Percentiles rank a stretch among this genome's conserved stretches.
Evolutionary conservation across 352 stramenopile species (phyloP).

Genomic region (Plasmopara halstedii): DNA sequence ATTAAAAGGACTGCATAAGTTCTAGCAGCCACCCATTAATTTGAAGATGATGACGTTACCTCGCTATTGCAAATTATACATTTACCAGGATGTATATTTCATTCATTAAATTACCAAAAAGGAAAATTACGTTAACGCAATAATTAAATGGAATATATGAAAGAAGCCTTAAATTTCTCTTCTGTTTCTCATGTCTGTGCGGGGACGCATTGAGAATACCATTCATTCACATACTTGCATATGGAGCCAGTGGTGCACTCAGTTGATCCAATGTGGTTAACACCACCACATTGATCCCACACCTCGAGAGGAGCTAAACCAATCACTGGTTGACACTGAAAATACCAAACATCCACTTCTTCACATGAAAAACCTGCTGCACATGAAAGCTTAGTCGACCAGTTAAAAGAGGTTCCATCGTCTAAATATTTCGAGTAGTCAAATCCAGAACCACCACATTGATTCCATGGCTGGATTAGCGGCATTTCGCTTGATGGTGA

Average conservation of each 20-base stretch:
- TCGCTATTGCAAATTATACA: too few species aligned
- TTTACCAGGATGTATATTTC: too few species aligned
- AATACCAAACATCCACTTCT: slow-evolving; percentile 29
- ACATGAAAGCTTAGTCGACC: slow-evolving; percentile 16
- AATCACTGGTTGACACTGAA: slow-evolving; percentile 19
- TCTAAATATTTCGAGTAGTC: slow-evolving; percentile 23
- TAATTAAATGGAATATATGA: too few species aligned
- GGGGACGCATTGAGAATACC: slow-evolving; percentile 44
- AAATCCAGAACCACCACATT: slow-evolving; percentile 24
- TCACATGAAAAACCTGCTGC: slow-evolving; percentile 21
- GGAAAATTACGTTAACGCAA: too few species aligned
- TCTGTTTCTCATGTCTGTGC: too few species aligned
- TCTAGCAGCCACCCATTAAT: too few species aligned
- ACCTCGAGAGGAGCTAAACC: slow-evolving; percentile 6
- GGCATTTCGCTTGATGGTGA: not conserved
- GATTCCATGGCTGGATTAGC: slow-evolving; percentile 12
- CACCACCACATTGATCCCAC: slow-evolving; percentile 25
- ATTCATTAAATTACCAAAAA: too few species aligned
- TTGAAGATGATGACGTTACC: too few species aligned
- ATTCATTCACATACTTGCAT: slow-evolving; percentile 27
- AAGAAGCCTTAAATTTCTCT: too few species aligned
- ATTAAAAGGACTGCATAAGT: too few species aligned
- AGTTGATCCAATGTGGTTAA: slow-evolving; percentile 8
- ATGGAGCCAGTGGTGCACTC: slow-evolving; percentile 12
- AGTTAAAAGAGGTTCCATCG: slow-evolving; percentile 4